Evolutionary conservation across 805 yeast genomes (phyloP).

Genomic region (Wickerhamomyces hampshirensis): DNA sequence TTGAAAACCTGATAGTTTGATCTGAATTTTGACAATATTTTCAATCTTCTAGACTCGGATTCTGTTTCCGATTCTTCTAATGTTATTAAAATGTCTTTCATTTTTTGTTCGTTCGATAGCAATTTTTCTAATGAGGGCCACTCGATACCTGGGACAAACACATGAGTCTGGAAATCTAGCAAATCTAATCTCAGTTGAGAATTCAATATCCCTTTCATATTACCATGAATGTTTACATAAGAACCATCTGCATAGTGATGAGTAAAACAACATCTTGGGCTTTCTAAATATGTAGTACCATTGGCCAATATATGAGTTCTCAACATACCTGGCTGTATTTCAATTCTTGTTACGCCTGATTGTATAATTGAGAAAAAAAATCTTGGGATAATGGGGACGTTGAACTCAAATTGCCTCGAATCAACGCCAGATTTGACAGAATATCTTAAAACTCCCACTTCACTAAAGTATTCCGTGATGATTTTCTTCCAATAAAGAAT

Average conservation of each 20-base stretch:
- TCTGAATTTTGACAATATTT: slow-evolving; percentile 27
- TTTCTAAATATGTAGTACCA: slow-evolving; percentile 50
- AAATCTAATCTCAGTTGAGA: slow-evolving; percentile 64
- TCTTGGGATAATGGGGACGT: slow-evolving; percentile 59
- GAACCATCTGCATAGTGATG: slow-evolving; percentile 68
- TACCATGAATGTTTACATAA: slow-evolving; percentile 56
- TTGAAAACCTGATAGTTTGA: slow-evolving; percentile 41
- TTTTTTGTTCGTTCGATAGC: slow-evolving; percentile 26
- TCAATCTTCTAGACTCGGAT: slow-evolving; percentile 14
- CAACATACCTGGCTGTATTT: slow-evolving; percentile 42
- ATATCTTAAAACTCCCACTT: slow-evolving; percentile 43
- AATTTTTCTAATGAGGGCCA: slow-evolving; percentile 42
- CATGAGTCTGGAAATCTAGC: slow-evolving; percentile 54
- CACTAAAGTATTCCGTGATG: slow-evolving; percentile 47
- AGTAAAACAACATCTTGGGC: slow-evolving; percentile 43
- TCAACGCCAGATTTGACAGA: slow-evolving; percentile 42
- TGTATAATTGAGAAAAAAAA: slow-evolving; percentile 49
- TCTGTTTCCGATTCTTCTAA: too few relatives aligned
- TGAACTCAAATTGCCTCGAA: slow-evolving; percentile 57
- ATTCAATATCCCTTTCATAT: slow-evolving; percentile 57
- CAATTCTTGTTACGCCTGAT: slow-evolving; percentile 48
- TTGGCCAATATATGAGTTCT: slow-evolving; percentile 49
- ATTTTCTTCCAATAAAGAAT: slow-evolving; percentile 47
- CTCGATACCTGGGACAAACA: slow-evolving; percentile 41
- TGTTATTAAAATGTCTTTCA: slow-evolving; percentile 7